phyloP scores from a whole-genome alignment of 192 early-diverging fungal species.

The Dissophora globulifera region DNA sequence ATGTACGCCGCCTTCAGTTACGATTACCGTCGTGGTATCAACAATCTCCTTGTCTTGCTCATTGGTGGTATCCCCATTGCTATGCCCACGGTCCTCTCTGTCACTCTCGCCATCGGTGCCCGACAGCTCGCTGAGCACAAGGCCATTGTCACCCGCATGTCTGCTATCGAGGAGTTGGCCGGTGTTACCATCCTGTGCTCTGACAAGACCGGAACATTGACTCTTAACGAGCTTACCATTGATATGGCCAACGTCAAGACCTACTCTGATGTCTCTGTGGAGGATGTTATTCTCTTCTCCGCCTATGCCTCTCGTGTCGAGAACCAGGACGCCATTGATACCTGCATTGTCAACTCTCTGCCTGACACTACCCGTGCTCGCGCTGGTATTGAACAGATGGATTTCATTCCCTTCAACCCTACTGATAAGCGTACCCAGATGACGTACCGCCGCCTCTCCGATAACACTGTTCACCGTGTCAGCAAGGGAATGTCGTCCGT shows the following conservation, averaged over 20 bases:
- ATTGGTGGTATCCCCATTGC: constrained; percentile 87
- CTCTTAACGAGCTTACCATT: constrained; percentile 84
- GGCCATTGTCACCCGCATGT: constrained; percentile 84
- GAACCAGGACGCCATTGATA: constrained; percentile 86
- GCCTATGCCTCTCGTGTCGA: constrained; percentile 82
- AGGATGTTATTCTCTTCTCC: constrained; percentile 72
- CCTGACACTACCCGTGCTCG: constrained; percentile 66
- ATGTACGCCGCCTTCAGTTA: constrained; percentile 77
- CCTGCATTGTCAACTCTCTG: constrained; percentile 74
- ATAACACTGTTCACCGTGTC: constrained; percentile 73
- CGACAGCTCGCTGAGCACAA: constrained; percentile 86
- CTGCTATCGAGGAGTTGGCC: constrained; percentile 85
- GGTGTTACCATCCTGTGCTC: constrained; percentile 88
- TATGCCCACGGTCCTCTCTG: constrained; percentile 80
- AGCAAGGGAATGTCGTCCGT: constrained; percentile 82
- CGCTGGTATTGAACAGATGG: constrained; percentile 71
- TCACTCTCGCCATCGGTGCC: constrained; percentile 83
- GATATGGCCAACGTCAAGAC: constrained; percentile 74
- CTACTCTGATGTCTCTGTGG: constrained; percentile 70
- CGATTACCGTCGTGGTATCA: constrained; percentile 78
- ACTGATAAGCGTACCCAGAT: constrained; percentile 82
- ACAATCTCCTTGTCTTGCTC: constrained; percentile 81
- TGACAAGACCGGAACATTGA: constrained; percentile 97
- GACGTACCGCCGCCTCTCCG: constrained; percentile 71
- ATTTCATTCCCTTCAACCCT: constrained; percentile 80